Conservation (phyloP, 805 yeast species). For the Pichia scutulata region DNA sequence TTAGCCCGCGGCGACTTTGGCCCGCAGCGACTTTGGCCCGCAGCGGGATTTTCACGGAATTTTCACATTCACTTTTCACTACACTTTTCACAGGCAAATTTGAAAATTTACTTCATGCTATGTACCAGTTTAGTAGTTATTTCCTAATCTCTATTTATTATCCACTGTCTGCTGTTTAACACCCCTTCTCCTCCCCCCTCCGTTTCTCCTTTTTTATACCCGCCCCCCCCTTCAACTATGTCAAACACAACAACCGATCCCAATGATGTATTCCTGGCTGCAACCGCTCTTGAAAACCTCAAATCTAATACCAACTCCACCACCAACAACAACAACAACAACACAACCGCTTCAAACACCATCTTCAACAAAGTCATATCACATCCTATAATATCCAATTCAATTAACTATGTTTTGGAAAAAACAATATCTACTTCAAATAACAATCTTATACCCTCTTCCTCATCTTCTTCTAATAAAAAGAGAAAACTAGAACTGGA, state of each 20-base stretch:
- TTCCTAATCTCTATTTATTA: no score
- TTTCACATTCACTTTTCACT: no score
- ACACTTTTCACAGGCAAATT: no score
- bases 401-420: conserved; percentile 31
- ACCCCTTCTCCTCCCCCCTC: no score
- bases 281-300: conserved; percentile 25
- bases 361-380: conserved; percentile 31
- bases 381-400: conserved; percentile 30
- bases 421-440: conserved; percentile 27
- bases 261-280: conserved; percentile 21
- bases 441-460: conserved; percentile 14
- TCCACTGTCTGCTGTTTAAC: no score
- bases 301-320: conserved; percentile 4
- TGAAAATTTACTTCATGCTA: no score
- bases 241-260: background rate
- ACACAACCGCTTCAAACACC: conserved; percentile 10
- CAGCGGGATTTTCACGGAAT: no score
- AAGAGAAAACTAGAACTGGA: background rate
- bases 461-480: background rate
- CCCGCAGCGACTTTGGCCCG: no score
- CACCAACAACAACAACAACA: background rate
- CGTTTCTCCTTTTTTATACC: background rate
- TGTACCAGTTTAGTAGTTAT: no score
- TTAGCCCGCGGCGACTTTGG: no score
- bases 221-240: background rate